Percentiles rank a stretch among this genome's conserved stretches.
Conservation (phyloP, 2,329 filamentous ascomycete species). For the Hypoxylon sp. region DNA sequence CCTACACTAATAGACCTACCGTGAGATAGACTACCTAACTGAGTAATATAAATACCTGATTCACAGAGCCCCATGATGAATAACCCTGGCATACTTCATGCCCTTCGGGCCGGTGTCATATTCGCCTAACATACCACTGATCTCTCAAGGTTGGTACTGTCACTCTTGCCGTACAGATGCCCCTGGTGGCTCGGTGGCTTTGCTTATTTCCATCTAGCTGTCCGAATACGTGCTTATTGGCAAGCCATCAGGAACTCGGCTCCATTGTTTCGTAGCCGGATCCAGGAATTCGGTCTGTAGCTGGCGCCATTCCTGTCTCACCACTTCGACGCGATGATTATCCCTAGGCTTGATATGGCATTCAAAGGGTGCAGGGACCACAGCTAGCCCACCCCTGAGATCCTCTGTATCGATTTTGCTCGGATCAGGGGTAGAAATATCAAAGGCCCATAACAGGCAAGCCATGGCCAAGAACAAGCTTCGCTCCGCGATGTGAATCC, state of each 20-base stretch:
- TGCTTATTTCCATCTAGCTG: not conserved
- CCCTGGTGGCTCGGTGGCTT: no score
- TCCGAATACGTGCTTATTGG: conserved; percentile 14
- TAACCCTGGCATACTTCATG: no score
- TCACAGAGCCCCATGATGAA: no score
- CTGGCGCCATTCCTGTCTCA: conserved; percentile 18
- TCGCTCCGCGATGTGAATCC: conserved; percentile 46
- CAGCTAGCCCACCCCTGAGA: conserved; percentile 12
- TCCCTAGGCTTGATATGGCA: conserved; percentile 14
- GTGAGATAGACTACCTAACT: no score
- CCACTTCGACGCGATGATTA: conserved; percentile 1
- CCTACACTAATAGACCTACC: no score
- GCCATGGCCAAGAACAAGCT: conserved; percentile 55
- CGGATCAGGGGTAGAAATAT: conserved; percentile 47
- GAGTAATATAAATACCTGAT: no score
- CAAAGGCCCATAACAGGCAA: conserved; percentile 63
- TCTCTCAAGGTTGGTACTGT: no score
- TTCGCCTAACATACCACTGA: no score
- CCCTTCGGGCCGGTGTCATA: no score
- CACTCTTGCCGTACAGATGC: no score
- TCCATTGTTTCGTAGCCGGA: conserved; percentile 16
- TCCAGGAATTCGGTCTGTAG: conserved; percentile 11
- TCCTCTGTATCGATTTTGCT: conserved; percentile 14
- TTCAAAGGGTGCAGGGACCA: conserved; percentile 16
- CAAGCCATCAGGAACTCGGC: conserved; percentile 5